A percentile compares a stretch with the other conserved stretches of the same genome.
phyloP scores from a whole-genome alignment of 805 yeast species.

The Candida nemodendra region DNA sequence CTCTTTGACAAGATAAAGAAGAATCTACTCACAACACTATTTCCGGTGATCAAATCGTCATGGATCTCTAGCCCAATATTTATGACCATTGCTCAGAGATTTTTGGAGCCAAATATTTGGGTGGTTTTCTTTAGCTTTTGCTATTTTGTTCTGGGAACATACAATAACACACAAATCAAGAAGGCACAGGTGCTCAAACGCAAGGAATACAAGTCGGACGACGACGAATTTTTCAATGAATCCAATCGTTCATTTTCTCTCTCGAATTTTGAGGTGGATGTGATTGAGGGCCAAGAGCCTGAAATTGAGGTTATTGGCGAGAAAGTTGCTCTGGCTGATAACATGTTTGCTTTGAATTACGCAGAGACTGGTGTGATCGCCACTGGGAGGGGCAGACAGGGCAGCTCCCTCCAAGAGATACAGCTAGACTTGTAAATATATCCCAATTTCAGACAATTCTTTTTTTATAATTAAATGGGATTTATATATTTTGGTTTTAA shows the following conservation, averaged over 20 bases:
- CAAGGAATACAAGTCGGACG: constrained; percentile 4
- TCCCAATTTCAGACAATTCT: too few species aligned
- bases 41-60: constrained; percentile 49
- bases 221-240: constrained; percentile 6
- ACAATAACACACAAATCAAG: constrained; percentile 57
- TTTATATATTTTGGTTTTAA: too few species aligned
- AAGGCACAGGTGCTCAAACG: constrained; percentile 18
- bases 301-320: constrained; percentile 6
- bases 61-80: constrained; percentile 54
- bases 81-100: constrained; percentile 55
- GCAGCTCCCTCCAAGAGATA: constrained; percentile 4
- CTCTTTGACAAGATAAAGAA: constrained; percentile 20
- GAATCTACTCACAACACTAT: constrained; percentile 43
- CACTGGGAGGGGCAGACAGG: constrained; percentile 11
- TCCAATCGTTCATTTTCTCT: constrained; percentile 7
- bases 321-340: constrained; percentile 2
- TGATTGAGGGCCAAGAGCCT: constrained; percentile 15
- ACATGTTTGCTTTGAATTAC: constrained; percentile 1
- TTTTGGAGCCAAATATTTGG: constrained; percentile 59
- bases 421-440: constrained; percentile 9
- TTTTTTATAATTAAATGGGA: too few species aligned
- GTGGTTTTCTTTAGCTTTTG: constrained; percentile 59
- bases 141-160: constrained; percentile 59
- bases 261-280: constrained; percentile 11
- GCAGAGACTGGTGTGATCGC: neutral